A percentile compares a stretch with the other conserved stretches of the same genome.
These are phyloP conservation scores for Phyllosticta capitalensis DNA, from an alignment of 2,329 filamentous ascomycete species.

Conservation along the genomic window DNA sequence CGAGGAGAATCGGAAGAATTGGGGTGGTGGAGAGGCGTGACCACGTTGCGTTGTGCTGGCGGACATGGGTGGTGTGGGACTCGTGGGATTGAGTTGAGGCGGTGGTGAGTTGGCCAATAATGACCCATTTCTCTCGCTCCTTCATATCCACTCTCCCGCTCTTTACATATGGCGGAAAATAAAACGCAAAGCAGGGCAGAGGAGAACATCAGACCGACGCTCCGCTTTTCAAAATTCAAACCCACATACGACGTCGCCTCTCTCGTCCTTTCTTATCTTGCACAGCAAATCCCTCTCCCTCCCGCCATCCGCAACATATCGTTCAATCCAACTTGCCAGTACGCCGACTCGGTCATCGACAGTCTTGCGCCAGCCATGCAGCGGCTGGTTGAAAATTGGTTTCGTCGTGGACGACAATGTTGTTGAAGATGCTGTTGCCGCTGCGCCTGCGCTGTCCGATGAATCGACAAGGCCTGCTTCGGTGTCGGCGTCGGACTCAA, in stretches of 20 bases:
- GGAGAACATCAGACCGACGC: neutral
- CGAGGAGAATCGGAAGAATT: neutral
- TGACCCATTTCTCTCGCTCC: too few relatives aligned
- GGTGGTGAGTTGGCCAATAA: too few relatives aligned
- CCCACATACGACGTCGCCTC: neutral
- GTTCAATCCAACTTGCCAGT: neutral
- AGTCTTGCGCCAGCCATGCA: neutral
- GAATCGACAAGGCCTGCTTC: too few relatives aligned
- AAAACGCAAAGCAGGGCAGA: too few relatives aligned
- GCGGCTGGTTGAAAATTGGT: neutral
- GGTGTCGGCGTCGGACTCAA: too few relatives aligned
- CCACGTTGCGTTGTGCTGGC: too few relatives aligned
- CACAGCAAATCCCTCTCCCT: neutral
- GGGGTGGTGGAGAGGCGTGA: neutral
- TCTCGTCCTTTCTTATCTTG: neutral
- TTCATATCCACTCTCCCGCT: neutral
- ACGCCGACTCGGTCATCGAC: neutral
- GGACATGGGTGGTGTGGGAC: too few relatives aligned
- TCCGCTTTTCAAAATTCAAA: neutral
- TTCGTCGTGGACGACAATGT: neutral
- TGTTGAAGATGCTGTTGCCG: neutral
- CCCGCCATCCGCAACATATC: neutral
- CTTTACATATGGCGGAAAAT: too few relatives aligned
- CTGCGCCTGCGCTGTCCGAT: neutral
- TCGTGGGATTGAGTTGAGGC: too few relatives aligned